phyloP scores from a whole-genome alignment of 75 land plant genomes.

The Cunninghamia lanceolata region DNA sequence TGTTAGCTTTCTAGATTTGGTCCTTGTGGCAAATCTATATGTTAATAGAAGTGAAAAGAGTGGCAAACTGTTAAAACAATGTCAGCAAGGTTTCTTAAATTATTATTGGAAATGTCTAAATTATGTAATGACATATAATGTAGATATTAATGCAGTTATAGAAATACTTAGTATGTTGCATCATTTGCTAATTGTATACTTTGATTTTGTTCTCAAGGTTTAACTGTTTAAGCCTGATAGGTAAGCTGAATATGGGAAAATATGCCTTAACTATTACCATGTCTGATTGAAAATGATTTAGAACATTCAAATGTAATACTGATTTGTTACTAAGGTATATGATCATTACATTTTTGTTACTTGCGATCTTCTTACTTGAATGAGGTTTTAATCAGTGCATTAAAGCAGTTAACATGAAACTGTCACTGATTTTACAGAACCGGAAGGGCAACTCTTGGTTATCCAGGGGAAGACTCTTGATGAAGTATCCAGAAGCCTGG shows the following conservation, averaged over 20 bases:
- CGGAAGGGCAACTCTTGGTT: conserved; percentile 86
- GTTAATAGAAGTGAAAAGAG: not conserved
- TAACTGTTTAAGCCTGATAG: too few species aligned
- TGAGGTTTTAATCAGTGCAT: not conserved
- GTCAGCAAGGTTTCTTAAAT: not conserved
- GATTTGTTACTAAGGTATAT: not conserved
- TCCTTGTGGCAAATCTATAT: too few species aligned
- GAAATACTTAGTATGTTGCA: not conserved
- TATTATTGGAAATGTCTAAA: not conserved
- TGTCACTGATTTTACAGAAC: conserved; percentile 51
- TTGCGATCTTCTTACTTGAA: not conserved
- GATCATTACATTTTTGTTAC: not conserved
- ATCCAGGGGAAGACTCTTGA: conserved; percentile 78
- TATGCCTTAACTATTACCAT: not conserved
- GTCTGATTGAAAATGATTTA: not conserved
- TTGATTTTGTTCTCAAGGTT: not conserved
- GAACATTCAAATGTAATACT: not conserved
- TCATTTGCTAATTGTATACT: not conserved
- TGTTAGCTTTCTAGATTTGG: too few species aligned
- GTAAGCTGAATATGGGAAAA: too few species aligned
- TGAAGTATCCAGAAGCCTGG: conserved; percentile 84
- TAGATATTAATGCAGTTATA: not conserved
- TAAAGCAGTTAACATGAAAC: not conserved
- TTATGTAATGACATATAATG: not conserved
- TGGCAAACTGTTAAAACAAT: not conserved